Conservation (phyloP, 2,329 filamentous ascomycete species). For the Didymella sp. region DNA sequence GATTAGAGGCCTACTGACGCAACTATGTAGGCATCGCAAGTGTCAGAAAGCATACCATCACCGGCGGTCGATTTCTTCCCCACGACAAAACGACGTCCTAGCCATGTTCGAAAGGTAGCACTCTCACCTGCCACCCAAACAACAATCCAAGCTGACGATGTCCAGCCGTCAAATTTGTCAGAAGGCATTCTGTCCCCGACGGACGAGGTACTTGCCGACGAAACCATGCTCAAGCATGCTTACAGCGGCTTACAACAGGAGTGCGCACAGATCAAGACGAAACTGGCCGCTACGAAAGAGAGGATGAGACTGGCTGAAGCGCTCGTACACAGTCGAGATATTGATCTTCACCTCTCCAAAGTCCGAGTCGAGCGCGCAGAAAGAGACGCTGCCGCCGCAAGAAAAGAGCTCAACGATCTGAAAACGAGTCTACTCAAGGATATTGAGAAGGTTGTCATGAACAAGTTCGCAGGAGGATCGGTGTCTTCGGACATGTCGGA, state of each 20-base stretch:
- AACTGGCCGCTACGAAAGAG: slow-evolving; percentile 21
- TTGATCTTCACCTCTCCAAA: slow-evolving; percentile 17
- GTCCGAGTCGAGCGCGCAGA: slow-evolving; percentile 19
- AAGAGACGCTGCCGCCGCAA: slow-evolving; percentile 17
- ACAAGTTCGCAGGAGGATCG: slow-evolving; percentile 16
- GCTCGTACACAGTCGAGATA: slow-evolving; percentile 16
- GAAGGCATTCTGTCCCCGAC: slow-evolving; percentile 20
- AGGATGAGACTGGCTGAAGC: slow-evolving; percentile 23
- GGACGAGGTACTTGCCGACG: slow-evolving; percentile 22
- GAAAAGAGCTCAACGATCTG: slow-evolving; percentile 14
- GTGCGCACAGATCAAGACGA: slow-evolving; percentile 19
- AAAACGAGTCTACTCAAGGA: slow-evolving; percentile 15
- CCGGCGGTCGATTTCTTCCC: slow-evolving; percentile 10
- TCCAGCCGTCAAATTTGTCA: slow-evolving; percentile 18
- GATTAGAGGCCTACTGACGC: neutral
- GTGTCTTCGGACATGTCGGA: slow-evolving; percentile 14
- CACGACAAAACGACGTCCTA: slow-evolving; percentile 11
- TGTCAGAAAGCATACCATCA: slow-evolving; percentile 9
- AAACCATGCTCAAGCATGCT: slow-evolving; percentile 25
- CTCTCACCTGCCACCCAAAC: neutral
- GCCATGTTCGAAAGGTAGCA: slow-evolving; percentile 18
- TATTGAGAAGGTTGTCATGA: slow-evolving; percentile 15
- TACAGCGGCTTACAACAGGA: slow-evolving; percentile 24
- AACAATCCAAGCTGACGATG: neutral
- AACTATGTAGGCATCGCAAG: slow-evolving; percentile 5